phyloP scores from a whole-genome alignment of 352 stramenopile genomes.

The Halophytophthora polymorphica region DNA sequence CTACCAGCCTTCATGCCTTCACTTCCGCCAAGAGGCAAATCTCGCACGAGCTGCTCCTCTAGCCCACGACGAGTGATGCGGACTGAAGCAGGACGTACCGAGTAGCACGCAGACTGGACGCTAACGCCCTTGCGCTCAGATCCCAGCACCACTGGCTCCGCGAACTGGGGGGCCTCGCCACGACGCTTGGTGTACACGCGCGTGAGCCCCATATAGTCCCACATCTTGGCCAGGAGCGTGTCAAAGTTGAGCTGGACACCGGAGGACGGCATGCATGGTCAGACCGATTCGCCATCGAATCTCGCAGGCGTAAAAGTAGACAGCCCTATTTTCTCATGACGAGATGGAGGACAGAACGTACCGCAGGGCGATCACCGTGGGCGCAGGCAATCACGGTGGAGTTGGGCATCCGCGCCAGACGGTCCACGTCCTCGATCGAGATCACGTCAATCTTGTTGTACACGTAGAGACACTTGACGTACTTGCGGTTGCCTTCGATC shows the following conservation, averaged over 20 bases:
- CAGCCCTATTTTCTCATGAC: not conserved
- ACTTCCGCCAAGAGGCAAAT: slow-evolving; percentile 1
- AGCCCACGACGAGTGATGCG: not conserved
- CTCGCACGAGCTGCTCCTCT: not conserved
- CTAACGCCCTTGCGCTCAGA: slow-evolving; percentile 80
- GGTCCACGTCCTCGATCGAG: slow-evolving; percentile 98
- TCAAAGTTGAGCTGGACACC: slow-evolving; percentile 95
- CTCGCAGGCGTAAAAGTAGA: not conserved
- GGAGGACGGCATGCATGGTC: too few relatives aligned
- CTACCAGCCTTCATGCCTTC: not conserved
- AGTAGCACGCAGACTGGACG: slow-evolving; percentile 79
- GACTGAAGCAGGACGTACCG: slow-evolving; percentile 36
- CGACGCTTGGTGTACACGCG: slow-evolving; percentile 88
- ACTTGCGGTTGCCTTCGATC: slow-evolving; percentile 98
- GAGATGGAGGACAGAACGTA: slow-evolving; percentile 20
- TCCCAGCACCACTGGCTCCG: slow-evolving; percentile 81
- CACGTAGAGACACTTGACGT: slow-evolving; percentile 99
- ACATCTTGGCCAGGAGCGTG: slow-evolving; percentile 84
- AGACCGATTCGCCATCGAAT: slow-evolving; percentile 6
- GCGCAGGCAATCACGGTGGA: slow-evolving; percentile 96
- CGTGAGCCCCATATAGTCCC: slow-evolving; percentile 89
- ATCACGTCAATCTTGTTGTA: slow-evolving; percentile 99
- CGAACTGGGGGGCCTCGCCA: slow-evolving; percentile 75
- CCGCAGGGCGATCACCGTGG: slow-evolving; percentile 66
- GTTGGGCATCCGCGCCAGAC: slow-evolving; percentile 93